phyloP scores from a whole-genome alignment of 179 eudicot genomes.

The Heliamphora pulchella region DNA sequence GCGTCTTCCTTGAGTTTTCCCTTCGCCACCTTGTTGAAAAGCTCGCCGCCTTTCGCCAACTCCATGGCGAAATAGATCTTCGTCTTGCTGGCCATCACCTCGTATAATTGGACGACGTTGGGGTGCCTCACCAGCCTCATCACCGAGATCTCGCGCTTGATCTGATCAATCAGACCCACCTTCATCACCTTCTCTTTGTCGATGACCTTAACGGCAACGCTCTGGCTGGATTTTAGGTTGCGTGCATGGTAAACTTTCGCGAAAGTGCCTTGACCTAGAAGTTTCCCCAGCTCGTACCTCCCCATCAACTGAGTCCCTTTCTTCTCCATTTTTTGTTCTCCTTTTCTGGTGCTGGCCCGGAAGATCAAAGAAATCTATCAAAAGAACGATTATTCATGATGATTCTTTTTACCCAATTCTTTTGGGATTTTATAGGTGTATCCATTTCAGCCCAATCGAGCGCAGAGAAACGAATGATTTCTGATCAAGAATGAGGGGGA shows the following conservation, averaged over 20 bases:
- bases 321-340: conserved; percentile 40
- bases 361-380: background rate
- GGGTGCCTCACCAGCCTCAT: conserved; percentile 70
- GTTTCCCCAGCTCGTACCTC: conserved; percentile 59
- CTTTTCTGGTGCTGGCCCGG: background rate
- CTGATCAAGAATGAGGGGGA: background rate
- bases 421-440: background rate
- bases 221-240: conserved; percentile 34
- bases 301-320: conserved; percentile 50
- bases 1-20: conserved; percentile 55
- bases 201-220: conserved; percentile 61
- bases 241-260: conserved; percentile 66
- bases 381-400: background rate
- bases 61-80: conserved; percentile 83
- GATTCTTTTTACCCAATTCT: background rate
- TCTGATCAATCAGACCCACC: conserved; percentile 59
- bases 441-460: background rate
- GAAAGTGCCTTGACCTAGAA: conserved; percentile 72
- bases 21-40: conserved; percentile 50
- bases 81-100: conserved; percentile 76
- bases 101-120: conserved; percentile 63
- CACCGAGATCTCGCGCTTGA: conserved; percentile 71
- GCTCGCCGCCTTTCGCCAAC: conserved; percentile 73
- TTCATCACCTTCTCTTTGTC: conserved; percentile 56
- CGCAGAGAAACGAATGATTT: background rate